A percentile compares a stretch with the other conserved stretches of the same genome.
Evolutionary conservation across 345 rosid genomes (phyloP).

Genomic region (Syzygium aromaticum): DNA sequence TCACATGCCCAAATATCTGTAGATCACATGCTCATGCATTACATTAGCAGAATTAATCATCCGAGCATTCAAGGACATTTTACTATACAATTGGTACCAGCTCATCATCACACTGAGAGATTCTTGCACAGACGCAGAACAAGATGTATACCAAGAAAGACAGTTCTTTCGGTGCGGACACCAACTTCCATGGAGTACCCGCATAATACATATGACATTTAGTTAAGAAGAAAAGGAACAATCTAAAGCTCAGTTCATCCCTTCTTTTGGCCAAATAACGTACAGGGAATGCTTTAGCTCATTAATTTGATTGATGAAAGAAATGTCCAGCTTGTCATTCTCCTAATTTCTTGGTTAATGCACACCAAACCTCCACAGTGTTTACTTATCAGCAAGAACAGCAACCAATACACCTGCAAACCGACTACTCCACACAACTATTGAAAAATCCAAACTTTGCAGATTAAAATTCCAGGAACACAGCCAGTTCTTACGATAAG

Average conservation of each 20-base stretch:
- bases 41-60: neutral
- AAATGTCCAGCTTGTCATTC: neutral
- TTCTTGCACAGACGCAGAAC: neutral
- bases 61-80: neutral
- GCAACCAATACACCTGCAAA: neutral
- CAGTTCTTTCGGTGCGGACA: neutral
- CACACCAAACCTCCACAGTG: neutral
- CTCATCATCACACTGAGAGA: neutral
- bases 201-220: neutral
- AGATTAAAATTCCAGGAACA: neutral
- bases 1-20: neutral
- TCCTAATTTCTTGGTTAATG: neutral
- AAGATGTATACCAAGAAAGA: neutral
- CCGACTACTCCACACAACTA: neutral
- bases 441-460: neutral
- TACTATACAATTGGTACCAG: neutral
- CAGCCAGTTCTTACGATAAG: neutral
- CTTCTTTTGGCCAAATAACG: neutral
- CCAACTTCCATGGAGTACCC: neutral
- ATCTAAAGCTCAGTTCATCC: neutral
- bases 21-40: neutral
- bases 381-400: neutral
- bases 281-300: neutral
- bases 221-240: neutral
- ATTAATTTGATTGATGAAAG: neutral